Conservation (phyloP, 352 stramenopile species). For the Phytophthora quininea region DNA sequence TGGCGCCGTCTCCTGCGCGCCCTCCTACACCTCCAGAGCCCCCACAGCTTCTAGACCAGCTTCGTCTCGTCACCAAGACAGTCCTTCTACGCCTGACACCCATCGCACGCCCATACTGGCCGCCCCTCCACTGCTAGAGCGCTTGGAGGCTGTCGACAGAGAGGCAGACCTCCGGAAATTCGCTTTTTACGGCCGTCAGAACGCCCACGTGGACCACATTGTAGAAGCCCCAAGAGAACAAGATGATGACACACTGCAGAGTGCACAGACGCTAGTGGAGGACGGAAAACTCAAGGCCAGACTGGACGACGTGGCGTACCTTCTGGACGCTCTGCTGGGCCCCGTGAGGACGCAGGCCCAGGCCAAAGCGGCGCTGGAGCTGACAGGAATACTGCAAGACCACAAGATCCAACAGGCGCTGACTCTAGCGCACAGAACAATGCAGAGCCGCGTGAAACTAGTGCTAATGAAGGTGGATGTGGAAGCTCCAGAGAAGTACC, state of each 20-base stretch:
- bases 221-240: conserved; percentile 8
- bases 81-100: not conserved
- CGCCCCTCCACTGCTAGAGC: conserved; percentile 3
- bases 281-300: conserved; percentile 54
- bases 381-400: conserved; percentile 42
- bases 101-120: not conserved
- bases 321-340: conserved; percentile 59
- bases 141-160: conserved; percentile 27
- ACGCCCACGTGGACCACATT: conserved; percentile 42
- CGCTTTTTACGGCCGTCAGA: conserved; percentile 55
- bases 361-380: conserved; percentile 43
- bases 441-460: conserved; percentile 36
- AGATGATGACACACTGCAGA: conserved; percentile 35
- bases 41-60: not conserved
- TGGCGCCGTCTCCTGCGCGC: conserved; percentile 22
- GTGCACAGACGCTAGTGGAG: conserved; percentile 64
- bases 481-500: conserved; percentile 5
- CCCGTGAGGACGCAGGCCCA: conserved; percentile 10
- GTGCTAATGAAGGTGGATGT: conserved; percentile 28
- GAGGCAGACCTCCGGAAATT: conserved; percentile 47
- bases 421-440: conserved; percentile 32
- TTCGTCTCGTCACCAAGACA: conserved; percentile 4
- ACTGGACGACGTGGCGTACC: conserved; percentile 65
- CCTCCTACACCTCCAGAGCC: not conserved
- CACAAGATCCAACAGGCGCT: conserved; percentile 42